Percentiles rank a stretch among this genome's conserved stretches.
Conservation (phyloP, 495 filamentous ascomycete species). For the Aspergillus baeticus region DNA sequence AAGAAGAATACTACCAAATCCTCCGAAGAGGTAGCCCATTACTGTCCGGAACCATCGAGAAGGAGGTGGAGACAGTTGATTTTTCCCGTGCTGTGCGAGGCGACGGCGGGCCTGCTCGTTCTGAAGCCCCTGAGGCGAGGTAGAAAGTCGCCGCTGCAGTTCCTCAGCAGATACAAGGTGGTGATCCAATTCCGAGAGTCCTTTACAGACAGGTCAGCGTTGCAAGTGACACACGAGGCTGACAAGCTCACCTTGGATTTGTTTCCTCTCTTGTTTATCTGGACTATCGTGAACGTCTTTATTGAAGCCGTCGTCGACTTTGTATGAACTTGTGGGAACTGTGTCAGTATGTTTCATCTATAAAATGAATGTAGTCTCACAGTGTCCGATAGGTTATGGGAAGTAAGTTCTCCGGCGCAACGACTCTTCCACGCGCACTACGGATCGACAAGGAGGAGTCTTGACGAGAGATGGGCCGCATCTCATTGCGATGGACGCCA, state of each 20-base stretch:
- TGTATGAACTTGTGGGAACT: not conserved
- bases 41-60: not conserved
- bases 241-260: not conserved
- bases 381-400: slow-evolving; percentile 5
- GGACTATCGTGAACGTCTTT: not conserved
- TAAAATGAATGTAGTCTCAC: not conserved
- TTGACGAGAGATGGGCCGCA: not conserved
- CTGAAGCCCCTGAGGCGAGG: not conserved
- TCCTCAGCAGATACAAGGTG: not conserved
- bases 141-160: not conserved
- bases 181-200: slow-evolving; percentile 3
- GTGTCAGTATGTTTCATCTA: not conserved
- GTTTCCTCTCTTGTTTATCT: not conserved
- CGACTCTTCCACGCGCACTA: slow-evolving; percentile 4
- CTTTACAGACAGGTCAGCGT: not conserved
- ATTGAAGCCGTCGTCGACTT: not conserved
- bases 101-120: not conserved
- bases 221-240: not conserved
- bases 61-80: slow-evolving; percentile 1
- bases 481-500: not conserved
- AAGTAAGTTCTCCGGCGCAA: slow-evolving; percentile 1
- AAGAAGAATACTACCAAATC: slow-evolving; percentile 65
- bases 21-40: slow-evolving; percentile 60
- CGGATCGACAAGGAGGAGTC: slow-evolving; percentile 1
- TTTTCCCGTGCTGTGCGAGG: not conserved